Conservation (phyloP, 2,329 filamentous ascomycete species). For the Alternaria dauci region DNA sequence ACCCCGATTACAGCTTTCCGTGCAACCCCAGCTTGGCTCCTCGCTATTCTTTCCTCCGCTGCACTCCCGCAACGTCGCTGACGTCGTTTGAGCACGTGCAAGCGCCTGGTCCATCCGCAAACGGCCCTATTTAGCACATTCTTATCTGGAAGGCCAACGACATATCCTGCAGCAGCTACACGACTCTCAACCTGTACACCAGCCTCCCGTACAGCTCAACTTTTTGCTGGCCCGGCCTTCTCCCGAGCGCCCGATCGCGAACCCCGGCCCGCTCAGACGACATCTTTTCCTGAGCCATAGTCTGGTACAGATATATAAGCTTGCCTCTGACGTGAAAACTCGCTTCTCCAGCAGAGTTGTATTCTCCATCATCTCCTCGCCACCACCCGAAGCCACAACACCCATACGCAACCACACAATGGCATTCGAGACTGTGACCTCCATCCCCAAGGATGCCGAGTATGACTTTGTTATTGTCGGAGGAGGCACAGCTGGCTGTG, state of each 20-base stretch:
- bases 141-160: constrained; percentile 42
- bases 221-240: constrained; percentile 15
- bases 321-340: constrained; percentile 5
- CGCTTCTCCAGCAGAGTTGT: not conserved
- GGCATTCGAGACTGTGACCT: constrained; percentile 61
- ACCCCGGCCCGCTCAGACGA: constrained; percentile 6
- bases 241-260: constrained; percentile 17
- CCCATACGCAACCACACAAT: constrained; percentile 27
- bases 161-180: constrained; percentile 37
- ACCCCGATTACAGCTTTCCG: not conserved
- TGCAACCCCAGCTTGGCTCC: not conserved
- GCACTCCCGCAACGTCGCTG: not conserved
- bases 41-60: not conserved
- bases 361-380: constrained; percentile 10
- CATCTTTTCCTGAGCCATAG: constrained; percentile 3
- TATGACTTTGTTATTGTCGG: constrained; percentile 89
- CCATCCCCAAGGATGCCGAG: constrained; percentile 67
- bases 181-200: constrained; percentile 9
- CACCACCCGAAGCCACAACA: not conserved
- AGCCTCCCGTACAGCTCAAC: constrained; percentile 12
- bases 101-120: constrained; percentile 31
- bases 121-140: constrained; percentile 31
- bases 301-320: constrained; percentile 15
- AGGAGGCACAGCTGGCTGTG: constrained; percentile 86
- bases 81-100: constrained; percentile 31